phyloP scores from a whole-genome alignment of 768 basidiomycete genomes.

The Pisolithus albus region DNA sequence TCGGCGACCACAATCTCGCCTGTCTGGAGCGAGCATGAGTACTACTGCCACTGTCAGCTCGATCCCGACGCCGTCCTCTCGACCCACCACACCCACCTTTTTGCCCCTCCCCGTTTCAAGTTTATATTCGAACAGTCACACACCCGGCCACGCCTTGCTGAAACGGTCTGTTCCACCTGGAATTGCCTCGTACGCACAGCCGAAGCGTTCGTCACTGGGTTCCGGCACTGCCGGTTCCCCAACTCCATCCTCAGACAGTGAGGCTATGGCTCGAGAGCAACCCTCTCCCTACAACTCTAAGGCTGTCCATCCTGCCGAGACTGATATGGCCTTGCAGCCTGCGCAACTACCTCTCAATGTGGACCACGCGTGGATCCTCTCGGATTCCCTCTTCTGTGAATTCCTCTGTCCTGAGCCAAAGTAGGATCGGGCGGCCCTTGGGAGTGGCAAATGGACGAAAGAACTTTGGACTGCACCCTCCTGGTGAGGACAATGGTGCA shows the following conservation, averaged over 20 bases:
- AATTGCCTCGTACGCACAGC: conserved; percentile 34
- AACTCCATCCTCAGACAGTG: conserved; percentile 20
- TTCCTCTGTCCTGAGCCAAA: conserved; percentile 30
- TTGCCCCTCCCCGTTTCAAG: conserved; percentile 60
- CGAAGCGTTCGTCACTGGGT: conserved; percentile 61
- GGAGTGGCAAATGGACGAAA: conserved; percentile 39
- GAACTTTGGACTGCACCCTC: conserved; percentile 30
- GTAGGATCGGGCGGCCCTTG: conserved; percentile 39
- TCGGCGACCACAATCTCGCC: conserved; percentile 65
- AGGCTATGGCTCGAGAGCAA: conserved; percentile 20
- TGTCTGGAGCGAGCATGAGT: conserved; percentile 55
- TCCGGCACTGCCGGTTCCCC: conserved; percentile 31
- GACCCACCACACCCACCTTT: conserved; percentile 71
- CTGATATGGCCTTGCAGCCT: conserved; percentile 37
- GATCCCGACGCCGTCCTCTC: conserved; percentile 59
- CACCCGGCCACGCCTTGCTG: conserved; percentile 33
- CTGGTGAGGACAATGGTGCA: conserved; percentile 12
- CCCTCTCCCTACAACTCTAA: conserved; percentile 23
- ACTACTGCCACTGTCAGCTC: conserved; percentile 53
- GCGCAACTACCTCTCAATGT: conserved; percentile 39
- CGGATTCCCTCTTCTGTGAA: conserved; percentile 34
- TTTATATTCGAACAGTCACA: conserved; percentile 34
- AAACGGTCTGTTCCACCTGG: conserved; percentile 57
- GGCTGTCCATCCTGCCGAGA: conserved; percentile 12
- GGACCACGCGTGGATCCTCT: conserved; percentile 38